These are phyloP conservation scores for Coniella vitis DNA, from an alignment of 2,329 filamentous ascomycete species.

Conservation along the genomic window DNA sequence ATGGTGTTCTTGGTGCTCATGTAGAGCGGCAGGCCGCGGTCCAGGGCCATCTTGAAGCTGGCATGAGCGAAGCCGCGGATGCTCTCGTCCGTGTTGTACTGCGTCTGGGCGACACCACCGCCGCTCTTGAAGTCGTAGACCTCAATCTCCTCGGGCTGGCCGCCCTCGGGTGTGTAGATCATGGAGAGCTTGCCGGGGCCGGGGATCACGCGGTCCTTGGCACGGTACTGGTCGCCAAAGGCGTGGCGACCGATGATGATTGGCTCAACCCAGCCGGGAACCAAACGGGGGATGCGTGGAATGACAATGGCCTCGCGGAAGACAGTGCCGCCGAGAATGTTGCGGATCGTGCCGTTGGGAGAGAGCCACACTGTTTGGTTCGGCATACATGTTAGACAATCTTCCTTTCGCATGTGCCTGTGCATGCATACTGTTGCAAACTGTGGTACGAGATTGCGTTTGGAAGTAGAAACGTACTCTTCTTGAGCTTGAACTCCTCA, in stretches of 20 bases:
- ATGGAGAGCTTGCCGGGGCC: slow-evolving; percentile 86
- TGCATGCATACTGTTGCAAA: too few relatives aligned
- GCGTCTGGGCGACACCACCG: slow-evolving; percentile 84
- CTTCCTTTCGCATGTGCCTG: too few relatives aligned
- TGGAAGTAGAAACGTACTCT: slow-evolving; percentile 56
- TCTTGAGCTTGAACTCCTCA: slow-evolving; percentile 97
- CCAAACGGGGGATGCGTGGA: slow-evolving; percentile 81
- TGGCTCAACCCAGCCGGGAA: slow-evolving; percentile 96
- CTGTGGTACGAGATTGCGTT: too few relatives aligned
- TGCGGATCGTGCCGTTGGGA: slow-evolving; percentile 84
- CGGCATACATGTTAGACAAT: background rate
- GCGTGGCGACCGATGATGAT: slow-evolving; percentile 99
- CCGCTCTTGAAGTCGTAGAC: slow-evolving; percentile 84
- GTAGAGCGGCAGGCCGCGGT: slow-evolving; percentile 87
- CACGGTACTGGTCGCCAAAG: slow-evolving; percentile 97
- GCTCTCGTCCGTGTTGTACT: slow-evolving; percentile 97
- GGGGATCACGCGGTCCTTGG: slow-evolving; percentile 80
- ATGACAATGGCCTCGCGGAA: slow-evolving; percentile 99
- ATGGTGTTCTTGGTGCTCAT: slow-evolving; percentile 99
- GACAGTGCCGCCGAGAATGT: slow-evolving; percentile 80
- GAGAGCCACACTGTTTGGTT: slow-evolving; percentile 79
- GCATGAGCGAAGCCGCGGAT: slow-evolving; percentile 93
- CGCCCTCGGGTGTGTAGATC: slow-evolving; percentile 82
- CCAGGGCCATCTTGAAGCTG: slow-evolving; percentile 89
- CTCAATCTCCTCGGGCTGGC: slow-evolving; percentile 76